Base-by-base conservation (phyloP, 163 green algal species). In the Prototheca stagnorum region DNA sequence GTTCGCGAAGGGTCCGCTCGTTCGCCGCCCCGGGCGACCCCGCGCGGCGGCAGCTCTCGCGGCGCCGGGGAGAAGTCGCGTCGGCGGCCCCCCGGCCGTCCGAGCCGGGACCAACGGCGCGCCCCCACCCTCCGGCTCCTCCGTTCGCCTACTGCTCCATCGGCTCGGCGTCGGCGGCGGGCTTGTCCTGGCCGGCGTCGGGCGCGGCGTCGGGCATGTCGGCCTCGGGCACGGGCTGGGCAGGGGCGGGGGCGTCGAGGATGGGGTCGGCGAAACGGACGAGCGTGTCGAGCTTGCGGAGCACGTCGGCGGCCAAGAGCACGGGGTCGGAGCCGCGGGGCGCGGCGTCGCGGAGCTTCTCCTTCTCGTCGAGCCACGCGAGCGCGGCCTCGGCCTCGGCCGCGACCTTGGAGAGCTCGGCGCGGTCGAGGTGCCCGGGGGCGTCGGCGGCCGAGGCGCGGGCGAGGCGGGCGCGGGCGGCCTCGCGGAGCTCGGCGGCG, bases 361-460 rank as follows among this genome's bases (percentile, higher is more conserved):
- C 41, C 64, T 87, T 88, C 51, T 90, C 78, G 7, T 63, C 35
- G 45, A 96, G 70, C 89, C 89, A 98, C 1, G 36, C 51, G 50
- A 88, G 54, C 34, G 82, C 85, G 17, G 67, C 61, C 14, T 77
- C 49, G n/a, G 67, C 78, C 72, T 97, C 89, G 36, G 73, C 69
- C 15, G 61, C 29, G 43, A 96, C 75, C 35, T 77, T 65, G 22
- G 35, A 25, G 35, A 48, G 55, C 21, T 67, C 64, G 9, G 26
- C 75, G 20, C 70, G 47, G 19, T 65, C 57, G 35, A 97, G 84
- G 72, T 98, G 89, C 2, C 70, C 72, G 35, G 83, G 79, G 28
- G 64, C 61, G n/a, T 44, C 29, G n/a, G 44, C 49, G 19, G 78
- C 44, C 15, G 75, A 52, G 14, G 47, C 61, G 33, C 42, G 23